phyloP scores from a whole-genome alignment of 2,329 filamentous ascomycete genomes.

The Aspergillus sp. region DNA sequence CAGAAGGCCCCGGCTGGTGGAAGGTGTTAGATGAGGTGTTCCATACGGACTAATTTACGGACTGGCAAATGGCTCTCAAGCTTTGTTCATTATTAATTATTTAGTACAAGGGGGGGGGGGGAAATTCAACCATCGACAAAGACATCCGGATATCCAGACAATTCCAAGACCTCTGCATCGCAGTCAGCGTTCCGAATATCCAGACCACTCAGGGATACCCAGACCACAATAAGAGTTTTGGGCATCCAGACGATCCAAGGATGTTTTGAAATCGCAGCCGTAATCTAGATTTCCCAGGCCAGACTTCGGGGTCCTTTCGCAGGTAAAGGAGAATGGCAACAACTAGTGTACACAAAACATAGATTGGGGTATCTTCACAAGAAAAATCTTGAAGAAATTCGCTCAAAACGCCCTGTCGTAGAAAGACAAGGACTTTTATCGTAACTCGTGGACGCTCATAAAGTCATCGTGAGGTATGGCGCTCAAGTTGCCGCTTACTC shows the following conservation, averaged over 20 bases:
- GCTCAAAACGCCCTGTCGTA: conserved; percentile 17
- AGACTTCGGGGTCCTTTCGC: neutral
- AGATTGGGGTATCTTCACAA: conserved; percentile 20
- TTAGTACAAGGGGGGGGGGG: neutral
- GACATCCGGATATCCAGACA: conserved; percentile 1
- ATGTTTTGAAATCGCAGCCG: conserved; percentile 3
- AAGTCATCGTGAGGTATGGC: neutral
- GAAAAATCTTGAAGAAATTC: conserved; percentile 9
- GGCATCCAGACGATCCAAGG: conserved; percentile 2
- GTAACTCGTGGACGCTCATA: conserved; percentile 12
- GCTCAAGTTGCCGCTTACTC: conserved; percentile 17
- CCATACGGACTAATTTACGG: conserved; percentile 18
- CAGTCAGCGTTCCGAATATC: conserved; percentile 3
- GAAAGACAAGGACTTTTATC: conserved; percentile 7
- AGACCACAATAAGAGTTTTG: neutral
- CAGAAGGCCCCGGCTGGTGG: conserved; percentile 32
- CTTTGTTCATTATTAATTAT: neutral
- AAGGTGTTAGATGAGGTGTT: conserved; percentile 31
- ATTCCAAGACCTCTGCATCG: conserved; percentile 1
- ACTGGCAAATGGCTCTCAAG: neutral
- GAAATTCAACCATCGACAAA: neutral
- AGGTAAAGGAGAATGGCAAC: conserved; percentile 1
- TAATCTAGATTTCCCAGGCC: conserved; percentile 1
- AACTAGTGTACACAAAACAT: conserved; percentile 11
- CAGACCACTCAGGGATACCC: neutral